phyloP scores from a whole-genome alignment of 495 filamentous ascomycete species.

The Penicillium roqueforti region DNA sequence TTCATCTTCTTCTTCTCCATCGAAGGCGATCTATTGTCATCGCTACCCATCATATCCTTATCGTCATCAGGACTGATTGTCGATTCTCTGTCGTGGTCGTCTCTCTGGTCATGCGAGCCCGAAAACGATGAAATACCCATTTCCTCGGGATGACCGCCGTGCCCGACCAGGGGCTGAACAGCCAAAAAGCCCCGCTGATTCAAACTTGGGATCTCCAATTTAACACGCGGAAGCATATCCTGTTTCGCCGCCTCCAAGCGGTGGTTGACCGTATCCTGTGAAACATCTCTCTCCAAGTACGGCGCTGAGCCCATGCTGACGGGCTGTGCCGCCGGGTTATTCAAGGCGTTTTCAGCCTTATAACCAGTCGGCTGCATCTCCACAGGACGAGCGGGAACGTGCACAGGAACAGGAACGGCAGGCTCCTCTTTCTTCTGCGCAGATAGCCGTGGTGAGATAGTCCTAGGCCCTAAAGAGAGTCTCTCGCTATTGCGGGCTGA shows the following conservation, averaged over 20 bases:
- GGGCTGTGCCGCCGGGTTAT: slow-evolving; percentile 14
- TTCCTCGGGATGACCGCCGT: slow-evolving; percentile 17
- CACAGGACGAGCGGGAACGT: slow-evolving; percentile 12
- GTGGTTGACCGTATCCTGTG: slow-evolving; percentile 8
- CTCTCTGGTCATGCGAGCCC: slow-evolving; percentile 12
- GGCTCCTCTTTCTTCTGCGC: slow-evolving; percentile 23
- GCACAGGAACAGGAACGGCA: slow-evolving; percentile 10
- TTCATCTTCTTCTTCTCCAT: slow-evolving; percentile 91
- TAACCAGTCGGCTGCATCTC: slow-evolving; percentile 32
- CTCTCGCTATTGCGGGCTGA: slow-evolving; percentile 34
- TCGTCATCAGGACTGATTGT: slow-evolving; percentile 35
- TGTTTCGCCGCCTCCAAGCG: slow-evolving; percentile 13
- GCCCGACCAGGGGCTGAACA: slow-evolving; percentile 14
- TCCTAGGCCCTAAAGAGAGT: slow-evolving; percentile 21
- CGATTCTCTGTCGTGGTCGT: slow-evolving; percentile 26
- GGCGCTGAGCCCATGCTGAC: slow-evolving; percentile 12
- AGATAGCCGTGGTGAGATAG: slow-evolving; percentile 20
- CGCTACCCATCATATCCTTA: slow-evolving; percentile 24
- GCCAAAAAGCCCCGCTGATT: slow-evolving; percentile 18
- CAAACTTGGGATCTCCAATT: slow-evolving; percentile 20
- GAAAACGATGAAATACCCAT: slow-evolving; percentile 17
- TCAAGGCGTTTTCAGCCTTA: slow-evolving; percentile 38
- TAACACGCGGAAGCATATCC: slow-evolving; percentile 17
- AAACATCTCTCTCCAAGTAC: slow-evolving; percentile 22
- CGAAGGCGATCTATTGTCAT: slow-evolving; percentile 25